Conservation (phyloP, 768 basidiomycete species). For the Naematelia aurantialba region DNA sequence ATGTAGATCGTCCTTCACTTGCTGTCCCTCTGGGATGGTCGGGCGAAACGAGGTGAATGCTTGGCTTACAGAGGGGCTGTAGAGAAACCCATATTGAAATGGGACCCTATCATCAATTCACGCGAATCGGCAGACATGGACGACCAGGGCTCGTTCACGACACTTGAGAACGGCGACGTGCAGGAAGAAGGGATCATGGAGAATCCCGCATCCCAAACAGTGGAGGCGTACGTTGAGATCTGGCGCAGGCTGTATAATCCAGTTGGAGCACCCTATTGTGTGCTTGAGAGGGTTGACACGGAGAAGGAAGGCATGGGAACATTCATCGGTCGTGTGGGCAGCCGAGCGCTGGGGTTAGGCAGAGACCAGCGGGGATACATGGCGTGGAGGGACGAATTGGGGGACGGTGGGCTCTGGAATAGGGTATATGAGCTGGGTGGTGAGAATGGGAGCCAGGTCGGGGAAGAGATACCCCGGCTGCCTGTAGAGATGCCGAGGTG, state of each 20-base stretch:
- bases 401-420: constrained; percentile 4
- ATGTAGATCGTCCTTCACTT: not conserved
- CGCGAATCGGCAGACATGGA: constrained; percentile 22
- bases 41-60: not conserved
- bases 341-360: constrained; percentile 14
- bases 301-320: not conserved
- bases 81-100: constrained; percentile 26
- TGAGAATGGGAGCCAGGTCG: not conserved
- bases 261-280: not conserved
- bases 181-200: constrained; percentile 28
- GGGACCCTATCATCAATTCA: constrained; percentile 30
- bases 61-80: not conserved
- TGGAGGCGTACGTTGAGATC: constrained; percentile 25
- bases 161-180: constrained; percentile 26
- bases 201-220: constrained; percentile 21
- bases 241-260: constrained; percentile 17
- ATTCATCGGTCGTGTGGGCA: constrained; percentile 4
- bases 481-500: constrained; percentile 1
- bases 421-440: constrained; percentile 14
- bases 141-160: constrained; percentile 26
- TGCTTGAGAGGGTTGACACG: not conserved
- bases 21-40: not conserved
- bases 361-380: not conserved
- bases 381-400: constrained; percentile 15
- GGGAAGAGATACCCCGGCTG: constrained; percentile 5